phyloP scores from a whole-genome alignment of 1,139 yeast genomes.

The Yamadazyma triangularis region DNA sequence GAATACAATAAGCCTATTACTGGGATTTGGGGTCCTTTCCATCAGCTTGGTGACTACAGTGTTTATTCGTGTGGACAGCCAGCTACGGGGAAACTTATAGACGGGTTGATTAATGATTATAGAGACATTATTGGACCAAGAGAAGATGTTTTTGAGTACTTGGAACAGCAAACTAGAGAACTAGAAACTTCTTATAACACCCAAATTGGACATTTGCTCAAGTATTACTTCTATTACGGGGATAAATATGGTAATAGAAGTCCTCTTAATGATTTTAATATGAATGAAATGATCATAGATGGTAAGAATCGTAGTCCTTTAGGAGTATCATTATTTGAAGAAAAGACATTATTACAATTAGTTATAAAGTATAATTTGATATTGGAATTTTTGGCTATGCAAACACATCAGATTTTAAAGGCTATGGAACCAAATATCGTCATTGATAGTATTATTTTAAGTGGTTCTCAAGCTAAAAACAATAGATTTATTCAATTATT shows the following conservation, averaged over 20 bases:
- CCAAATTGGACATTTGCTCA: slow-evolving; percentile 28
- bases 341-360: slow-evolving; percentile 11
- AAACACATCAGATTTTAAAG: slow-evolving; percentile 37
- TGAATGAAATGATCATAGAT: slow-evolving; percentile 48
- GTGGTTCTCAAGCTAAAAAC: slow-evolving; percentile 53
- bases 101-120: slow-evolving; percentile 38
- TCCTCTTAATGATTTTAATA: slow-evolving; percentile 46
- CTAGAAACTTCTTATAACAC: slow-evolving; percentile 13
- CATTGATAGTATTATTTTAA: slow-evolving; percentile 29
- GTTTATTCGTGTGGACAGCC: slow-evolving; percentile 56
- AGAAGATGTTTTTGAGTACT: slow-evolving; percentile 18
- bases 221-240: slow-evolving; percentile 44
- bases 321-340: slow-evolving; percentile 8
- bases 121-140: slow-evolving; percentile 7
- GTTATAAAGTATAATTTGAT: slow-evolving; percentile 39
- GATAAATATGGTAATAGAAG: slow-evolving; percentile 55
- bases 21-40: slow-evolving; percentile 60
- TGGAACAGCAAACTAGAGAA: slow-evolving; percentile 28
- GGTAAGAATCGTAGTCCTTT: slow-evolving; percentile 27
- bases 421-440: slow-evolving; percentile 4
- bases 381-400: slow-evolving; percentile 49
- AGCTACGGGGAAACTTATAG: slow-evolving; percentile 51
- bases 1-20: slow-evolving; percentile 14
- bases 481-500: slow-evolving; percentile 31
- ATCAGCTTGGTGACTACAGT: slow-evolving; percentile 17